Evolutionary conservation across 352 stramenopile species (phyloP).

Genomic region (Pythium periplocum): DNA sequence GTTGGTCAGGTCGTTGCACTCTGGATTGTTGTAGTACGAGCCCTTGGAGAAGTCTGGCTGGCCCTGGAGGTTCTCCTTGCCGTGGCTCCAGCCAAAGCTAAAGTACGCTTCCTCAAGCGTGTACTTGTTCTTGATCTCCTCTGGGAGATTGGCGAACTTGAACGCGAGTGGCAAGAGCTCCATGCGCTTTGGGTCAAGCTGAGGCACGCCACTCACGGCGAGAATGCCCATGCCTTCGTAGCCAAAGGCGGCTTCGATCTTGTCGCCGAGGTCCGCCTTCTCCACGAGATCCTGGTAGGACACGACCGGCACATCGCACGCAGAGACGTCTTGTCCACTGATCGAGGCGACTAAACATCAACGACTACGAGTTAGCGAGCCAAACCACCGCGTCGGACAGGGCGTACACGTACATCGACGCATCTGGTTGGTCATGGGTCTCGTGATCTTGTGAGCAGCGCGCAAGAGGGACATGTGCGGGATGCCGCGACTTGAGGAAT

Average conservation of each 20-base stretch:
- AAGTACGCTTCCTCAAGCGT: constrained; percentile 89
- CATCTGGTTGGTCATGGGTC: no score
- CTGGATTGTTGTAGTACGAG: constrained; percentile 97
- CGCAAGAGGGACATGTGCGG: no score
- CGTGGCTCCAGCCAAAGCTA: constrained; percentile 95
- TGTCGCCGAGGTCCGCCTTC: constrained; percentile 36
- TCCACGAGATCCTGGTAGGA: constrained; percentile 45
- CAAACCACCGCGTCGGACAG: no score
- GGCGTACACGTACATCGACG: no score
- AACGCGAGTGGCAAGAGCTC: constrained; percentile 86
- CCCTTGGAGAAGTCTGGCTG: constrained; percentile 93
- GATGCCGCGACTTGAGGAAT: no score
- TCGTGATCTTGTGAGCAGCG: no score
- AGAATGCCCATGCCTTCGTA: constrained; percentile 89
- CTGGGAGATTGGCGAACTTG: constrained; percentile 73
- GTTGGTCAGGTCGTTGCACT: constrained; percentile 82
- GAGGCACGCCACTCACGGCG: constrained; percentile 82
- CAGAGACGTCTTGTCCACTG: neutral
- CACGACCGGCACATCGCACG: constrained; percentile 58
- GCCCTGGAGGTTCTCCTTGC: constrained; percentile 93
- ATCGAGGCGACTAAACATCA: no score
- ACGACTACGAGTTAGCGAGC: no score
- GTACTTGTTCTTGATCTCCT: constrained; percentile 73
- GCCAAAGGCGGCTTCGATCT: constrained; percentile 83
- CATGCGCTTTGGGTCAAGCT: constrained; percentile 63